Percentiles rank a stretch among this genome's conserved stretches.
These are phyloP conservation scores for Alternaria incomplexa DNA, from an alignment of 2,329 filamentous ascomycete genomes.

Conservation along the genomic window DNA sequence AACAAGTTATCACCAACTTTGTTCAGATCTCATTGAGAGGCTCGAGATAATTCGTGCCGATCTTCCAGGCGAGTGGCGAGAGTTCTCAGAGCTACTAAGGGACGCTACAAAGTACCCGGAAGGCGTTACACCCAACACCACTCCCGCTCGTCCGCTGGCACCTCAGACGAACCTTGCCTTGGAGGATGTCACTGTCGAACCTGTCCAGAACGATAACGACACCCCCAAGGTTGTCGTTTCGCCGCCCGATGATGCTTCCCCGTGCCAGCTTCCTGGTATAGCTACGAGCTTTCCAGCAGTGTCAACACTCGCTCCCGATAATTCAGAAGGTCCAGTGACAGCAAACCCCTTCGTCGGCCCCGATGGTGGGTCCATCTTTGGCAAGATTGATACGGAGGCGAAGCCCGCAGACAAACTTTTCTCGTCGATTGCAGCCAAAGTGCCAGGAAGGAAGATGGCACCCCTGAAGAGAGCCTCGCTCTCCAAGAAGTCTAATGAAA, in stretches of 20 bases:
- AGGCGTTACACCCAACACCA: background rate
- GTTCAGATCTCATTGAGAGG: background rate
- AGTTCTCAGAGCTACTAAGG: background rate
- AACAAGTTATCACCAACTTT: background rate
- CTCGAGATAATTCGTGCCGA: background rate
- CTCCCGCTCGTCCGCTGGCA: background rate
- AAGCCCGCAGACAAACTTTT: background rate
- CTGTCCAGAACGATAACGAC: background rate
- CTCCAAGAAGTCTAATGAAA: background rate
- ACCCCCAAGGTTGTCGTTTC: background rate
- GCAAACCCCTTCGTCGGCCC: background rate
- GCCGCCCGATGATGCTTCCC: background rate
- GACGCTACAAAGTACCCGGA: background rate
- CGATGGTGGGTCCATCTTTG: background rate
- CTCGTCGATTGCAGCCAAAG: background rate
- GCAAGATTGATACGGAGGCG: background rate
- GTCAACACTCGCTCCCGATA: no score
- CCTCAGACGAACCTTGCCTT: background rate
- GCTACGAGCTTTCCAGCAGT: background rate
- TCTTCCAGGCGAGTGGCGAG: background rate
- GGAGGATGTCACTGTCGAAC: background rate
- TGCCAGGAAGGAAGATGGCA: background rate
- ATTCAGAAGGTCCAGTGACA: no score
- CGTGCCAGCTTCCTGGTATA: background rate
- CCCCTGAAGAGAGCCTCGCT: background rate